Conservation (phyloP, 345 rosid genomes). For the Pistacia vera region DNA sequence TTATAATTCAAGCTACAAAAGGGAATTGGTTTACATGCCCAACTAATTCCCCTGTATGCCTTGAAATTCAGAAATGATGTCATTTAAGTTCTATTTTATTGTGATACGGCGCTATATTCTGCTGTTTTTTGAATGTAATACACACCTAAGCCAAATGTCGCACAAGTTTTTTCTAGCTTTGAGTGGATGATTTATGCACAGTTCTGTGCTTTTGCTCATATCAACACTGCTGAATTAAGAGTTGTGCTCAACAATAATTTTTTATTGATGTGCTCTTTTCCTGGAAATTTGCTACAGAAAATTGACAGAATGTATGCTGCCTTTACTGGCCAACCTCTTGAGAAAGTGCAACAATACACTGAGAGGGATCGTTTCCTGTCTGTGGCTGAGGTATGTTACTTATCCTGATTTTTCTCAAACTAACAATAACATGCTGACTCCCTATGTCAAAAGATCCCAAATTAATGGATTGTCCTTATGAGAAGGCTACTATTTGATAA, state of each 20-base stretch:
- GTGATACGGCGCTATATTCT: neutral
- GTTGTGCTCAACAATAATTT: neutral
- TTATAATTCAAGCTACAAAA: neutral
- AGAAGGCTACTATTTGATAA: neutral
- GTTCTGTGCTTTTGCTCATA: neutral
- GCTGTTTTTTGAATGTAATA: too few species aligned
- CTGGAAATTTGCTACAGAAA: slow-evolving; percentile 58
- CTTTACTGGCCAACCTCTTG: slow-evolving; percentile 85
- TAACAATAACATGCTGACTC: neutral
- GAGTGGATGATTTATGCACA: neutral
- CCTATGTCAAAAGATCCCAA: neutral
- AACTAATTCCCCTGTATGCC: neutral
- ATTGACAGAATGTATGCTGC: slow-evolving; percentile 82
- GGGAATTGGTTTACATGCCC: neutral
- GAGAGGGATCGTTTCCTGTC: slow-evolving; percentile 89
- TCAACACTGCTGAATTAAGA: neutral
- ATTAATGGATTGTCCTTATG: neutral
- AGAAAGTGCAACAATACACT: slow-evolving; percentile 80
- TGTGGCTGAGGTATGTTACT: slow-evolving; percentile 64
- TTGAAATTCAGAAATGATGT: neutral
- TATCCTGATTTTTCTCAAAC: neutral
- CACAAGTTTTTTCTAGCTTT: neutral
- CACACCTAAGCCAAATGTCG: neutral
- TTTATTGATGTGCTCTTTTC: neutral
- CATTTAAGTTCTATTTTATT: neutral